phyloP scores from a whole-genome alignment of 805 yeast species.

The Monosporozyma siamensis region DNA sequence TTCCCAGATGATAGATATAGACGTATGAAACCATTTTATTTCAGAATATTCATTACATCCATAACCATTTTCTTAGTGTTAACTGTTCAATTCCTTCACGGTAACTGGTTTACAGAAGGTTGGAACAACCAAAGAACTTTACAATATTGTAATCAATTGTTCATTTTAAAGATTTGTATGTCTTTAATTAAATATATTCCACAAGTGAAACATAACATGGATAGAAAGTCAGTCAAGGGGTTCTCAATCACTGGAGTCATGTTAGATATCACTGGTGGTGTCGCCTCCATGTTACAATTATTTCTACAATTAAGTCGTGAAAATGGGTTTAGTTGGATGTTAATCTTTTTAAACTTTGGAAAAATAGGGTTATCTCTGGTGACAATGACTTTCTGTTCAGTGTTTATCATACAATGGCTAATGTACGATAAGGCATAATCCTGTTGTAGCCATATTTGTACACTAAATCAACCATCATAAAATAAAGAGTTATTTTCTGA shows the following conservation, averaged over 20 bases:
- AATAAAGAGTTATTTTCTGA: too few species aligned
- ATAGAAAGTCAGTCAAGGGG: slow-evolving; percentile 73
- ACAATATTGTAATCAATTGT: slow-evolving; percentile 21
- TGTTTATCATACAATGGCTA: slow-evolving; percentile 34
- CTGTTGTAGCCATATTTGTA: not conserved
- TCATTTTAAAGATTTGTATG: slow-evolving; percentile 36
- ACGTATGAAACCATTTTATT: slow-evolving; percentile 21
- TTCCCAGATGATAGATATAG: slow-evolving; percentile 21
- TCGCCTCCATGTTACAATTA: slow-evolving; percentile 25
- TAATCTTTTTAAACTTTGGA: slow-evolving; percentile 31
- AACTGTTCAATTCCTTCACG: slow-evolving; percentile 11
- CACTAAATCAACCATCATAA: too few species aligned
- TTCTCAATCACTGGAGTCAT: slow-evolving; percentile 55
- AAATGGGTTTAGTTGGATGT: slow-evolving; percentile 15
- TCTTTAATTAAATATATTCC: slow-evolving; percentile 56
- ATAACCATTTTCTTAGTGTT: slow-evolving; percentile 10
- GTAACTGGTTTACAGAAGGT: slow-evolving; percentile 3
- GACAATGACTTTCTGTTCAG: slow-evolving; percentile 31
- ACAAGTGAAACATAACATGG: slow-evolving; percentile 73
- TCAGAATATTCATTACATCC: slow-evolving; percentile 13
- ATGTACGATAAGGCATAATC: slow-evolving; percentile 7
- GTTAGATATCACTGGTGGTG: slow-evolving; percentile 33
- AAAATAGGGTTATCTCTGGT: slow-evolving; percentile 34
- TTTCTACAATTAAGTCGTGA: slow-evolving; percentile 15
- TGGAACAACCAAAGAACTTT: slow-evolving; percentile 20